These are phyloP conservation scores for Castanopsis chinensis DNA, from an alignment of 306 rosid species.

Conservation along the genomic window DNA sequence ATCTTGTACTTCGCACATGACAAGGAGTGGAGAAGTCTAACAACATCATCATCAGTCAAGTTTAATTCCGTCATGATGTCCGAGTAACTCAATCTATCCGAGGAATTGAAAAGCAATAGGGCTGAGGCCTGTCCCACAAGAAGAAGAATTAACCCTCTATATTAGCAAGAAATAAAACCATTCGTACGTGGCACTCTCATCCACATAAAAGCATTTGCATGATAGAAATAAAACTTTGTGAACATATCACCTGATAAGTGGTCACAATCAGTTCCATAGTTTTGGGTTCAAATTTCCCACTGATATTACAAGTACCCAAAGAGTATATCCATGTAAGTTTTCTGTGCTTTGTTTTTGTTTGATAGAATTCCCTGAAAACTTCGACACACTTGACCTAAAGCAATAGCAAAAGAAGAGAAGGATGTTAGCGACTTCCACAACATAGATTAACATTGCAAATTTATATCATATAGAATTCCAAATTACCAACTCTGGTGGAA, in stretches of 20 bases:
- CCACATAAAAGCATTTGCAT: neutral
- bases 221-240: neutral
- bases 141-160: neutral
- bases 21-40: slow-evolving; percentile 73
- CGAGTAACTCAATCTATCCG: slow-evolving; percentile 71
- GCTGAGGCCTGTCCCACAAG: slow-evolving; percentile 67
- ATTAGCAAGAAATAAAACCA: neutral
- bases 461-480: slow-evolving; percentile 1
- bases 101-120: slow-evolving; percentile 68
- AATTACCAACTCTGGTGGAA: slow-evolving; percentile 64
- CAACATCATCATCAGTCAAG: slow-evolving; percentile 60
- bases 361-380: slow-evolving; percentile 73
- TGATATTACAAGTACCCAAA: slow-evolving; percentile 71
- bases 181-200: neutral
- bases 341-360: slow-evolving; percentile 59
- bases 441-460: neutral
- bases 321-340: slow-evolving; percentile 93
- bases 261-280: slow-evolving; percentile 73
- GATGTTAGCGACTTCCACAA: neutral
- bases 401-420: neutral
- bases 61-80: slow-evolving; percentile 81
- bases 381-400: slow-evolving; percentile 79
- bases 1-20: slow-evolving; percentile 89
- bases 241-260: slow-evolving; percentile 61
- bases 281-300: slow-evolving; percentile 71